These are phyloP conservation scores for Mortierella antarctica DNA, from an alignment of 192 early-diverging fungal genomes.

Conservation along the genomic window DNA sequence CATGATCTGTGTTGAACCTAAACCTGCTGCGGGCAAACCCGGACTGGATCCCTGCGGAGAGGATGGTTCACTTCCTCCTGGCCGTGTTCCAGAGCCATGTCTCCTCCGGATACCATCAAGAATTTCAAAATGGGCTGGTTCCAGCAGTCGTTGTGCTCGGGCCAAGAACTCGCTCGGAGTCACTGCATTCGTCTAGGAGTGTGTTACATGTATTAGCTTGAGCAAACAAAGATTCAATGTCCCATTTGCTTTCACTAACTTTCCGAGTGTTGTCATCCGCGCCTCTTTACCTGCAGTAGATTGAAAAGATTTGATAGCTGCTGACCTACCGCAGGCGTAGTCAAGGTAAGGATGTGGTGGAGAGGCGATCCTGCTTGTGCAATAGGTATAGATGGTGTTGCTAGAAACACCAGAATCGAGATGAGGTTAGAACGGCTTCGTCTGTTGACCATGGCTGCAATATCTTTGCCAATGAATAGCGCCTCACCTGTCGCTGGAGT, in stretches of 20 bases:
- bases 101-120: slow-evolving; percentile 57
- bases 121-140: slow-evolving; percentile 58
- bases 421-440: background rate
- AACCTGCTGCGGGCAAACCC: background rate
- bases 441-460: too few species aligned
- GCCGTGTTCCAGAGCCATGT: slow-evolving; percentile 7
- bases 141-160: slow-evolving; percentile 48
- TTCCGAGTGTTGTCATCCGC: background rate
- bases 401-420: background rate
- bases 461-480: too few species aligned
- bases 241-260: background rate
- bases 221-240: background rate
- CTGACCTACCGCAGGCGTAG: slow-evolving; percentile 16
- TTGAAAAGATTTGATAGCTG: slow-evolving; percentile 32
- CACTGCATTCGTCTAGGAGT: slow-evolving; percentile 47
- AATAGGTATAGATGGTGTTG: slow-evolving; percentile 15
- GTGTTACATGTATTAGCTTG: background rate
- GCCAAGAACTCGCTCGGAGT: slow-evolving; percentile 56
- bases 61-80: background rate
- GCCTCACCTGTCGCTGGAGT: slow-evolving; percentile 16
- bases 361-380: slow-evolving; percentile 41
- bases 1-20: background rate
- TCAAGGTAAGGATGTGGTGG: slow-evolving; percentile 27
- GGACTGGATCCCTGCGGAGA: background rate
- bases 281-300: slow-evolving; percentile 25